phyloP scores from a whole-genome alignment of 371 early-diverging fungal genomes.

The Mucor saturninus region DNA sequence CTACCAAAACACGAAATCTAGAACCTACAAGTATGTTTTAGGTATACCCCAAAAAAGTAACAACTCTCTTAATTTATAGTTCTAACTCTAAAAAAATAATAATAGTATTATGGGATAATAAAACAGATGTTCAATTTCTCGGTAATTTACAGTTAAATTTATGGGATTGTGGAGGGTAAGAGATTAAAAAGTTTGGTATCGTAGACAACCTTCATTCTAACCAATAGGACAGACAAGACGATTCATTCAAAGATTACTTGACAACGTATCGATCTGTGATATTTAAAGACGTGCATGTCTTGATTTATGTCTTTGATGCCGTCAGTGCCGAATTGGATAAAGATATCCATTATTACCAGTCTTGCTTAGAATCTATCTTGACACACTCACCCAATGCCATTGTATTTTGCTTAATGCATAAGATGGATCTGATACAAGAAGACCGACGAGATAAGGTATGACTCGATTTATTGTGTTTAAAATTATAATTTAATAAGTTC shows the following conservation, averaged over 20 bases:
- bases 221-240: constrained; percentile 75
- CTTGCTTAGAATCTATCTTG: constrained; percentile 84
- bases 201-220: not conserved
- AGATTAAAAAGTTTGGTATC: not conserved
- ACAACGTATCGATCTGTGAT: constrained; percentile 88
- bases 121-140: constrained; percentile 91
- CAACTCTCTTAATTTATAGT: too few species aligned
- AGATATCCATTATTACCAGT: constrained; percentile 90
- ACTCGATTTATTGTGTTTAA: too few species aligned
- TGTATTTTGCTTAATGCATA: constrained; percentile 94
- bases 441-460: constrained; percentile 69
- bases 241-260: constrained; percentile 94
- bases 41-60: too few species aligned
- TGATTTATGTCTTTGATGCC: constrained; percentile 97
- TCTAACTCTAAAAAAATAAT: too few species aligned
- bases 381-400: constrained; percentile 84
- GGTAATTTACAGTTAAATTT: constrained; percentile 92
- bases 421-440: constrained; percentile 92
- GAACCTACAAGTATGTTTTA: constrained; percentile 84
- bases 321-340: constrained; percentile 87
- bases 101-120: constrained; percentile 87
- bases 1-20: constrained; percentile 89
- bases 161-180: constrained; percentile 93
- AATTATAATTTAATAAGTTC: not conserved
- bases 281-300: constrained; percentile 94